These are phyloP conservation scores for Cystobasidiaceae sp. DNA, from an alignment of 1,284 basidiomycete species.

Conservation along the genomic window DNA sequence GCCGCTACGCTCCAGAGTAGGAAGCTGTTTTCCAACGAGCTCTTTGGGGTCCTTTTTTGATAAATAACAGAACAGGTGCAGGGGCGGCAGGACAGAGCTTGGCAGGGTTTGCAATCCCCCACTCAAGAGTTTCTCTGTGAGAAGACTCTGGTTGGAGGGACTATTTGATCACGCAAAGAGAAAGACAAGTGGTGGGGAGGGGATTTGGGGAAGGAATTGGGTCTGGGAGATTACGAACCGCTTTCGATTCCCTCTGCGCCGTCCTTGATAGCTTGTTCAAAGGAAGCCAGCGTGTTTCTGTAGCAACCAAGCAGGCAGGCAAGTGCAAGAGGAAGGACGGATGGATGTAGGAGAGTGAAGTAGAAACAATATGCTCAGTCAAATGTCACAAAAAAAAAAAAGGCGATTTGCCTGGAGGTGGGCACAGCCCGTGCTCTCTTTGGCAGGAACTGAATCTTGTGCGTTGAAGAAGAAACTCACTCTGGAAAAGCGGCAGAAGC, in stretches of 20 bases:
- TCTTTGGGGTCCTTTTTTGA: no score
- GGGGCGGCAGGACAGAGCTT: background rate
- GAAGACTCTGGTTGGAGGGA: no score
- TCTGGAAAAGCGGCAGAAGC: slow-evolving; percentile 14
- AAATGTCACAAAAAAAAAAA: slow-evolving; percentile 23
- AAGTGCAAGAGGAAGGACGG: background rate
- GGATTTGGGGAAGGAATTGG: slow-evolving; percentile 2
- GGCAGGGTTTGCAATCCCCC: no score
- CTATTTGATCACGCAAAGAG: background rate
- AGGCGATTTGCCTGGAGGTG: slow-evolving; percentile 13
- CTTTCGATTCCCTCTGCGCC: slow-evolving; percentile 94
- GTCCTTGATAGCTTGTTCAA: slow-evolving; percentile 84
- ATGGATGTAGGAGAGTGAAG: no score
- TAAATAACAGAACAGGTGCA: no score
- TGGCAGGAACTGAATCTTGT: no score
- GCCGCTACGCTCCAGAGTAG: no score
- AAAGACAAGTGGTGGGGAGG: background rate
- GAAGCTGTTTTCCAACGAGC: no score
- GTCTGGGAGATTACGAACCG: slow-evolving; percentile 45
- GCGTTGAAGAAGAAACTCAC: background rate
- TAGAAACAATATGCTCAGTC: no score
- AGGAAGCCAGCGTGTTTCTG: slow-evolving; percentile 87
- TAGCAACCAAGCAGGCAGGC: background rate
- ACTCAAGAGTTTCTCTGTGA: no score
- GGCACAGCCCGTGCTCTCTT: no score